Percentiles rank a stretch among this genome's conserved stretches.
These are phyloP conservation scores for Blastobotrys attinorum DNA, from an alignment of 805 yeast species.

Conservation along the genomic window DNA sequence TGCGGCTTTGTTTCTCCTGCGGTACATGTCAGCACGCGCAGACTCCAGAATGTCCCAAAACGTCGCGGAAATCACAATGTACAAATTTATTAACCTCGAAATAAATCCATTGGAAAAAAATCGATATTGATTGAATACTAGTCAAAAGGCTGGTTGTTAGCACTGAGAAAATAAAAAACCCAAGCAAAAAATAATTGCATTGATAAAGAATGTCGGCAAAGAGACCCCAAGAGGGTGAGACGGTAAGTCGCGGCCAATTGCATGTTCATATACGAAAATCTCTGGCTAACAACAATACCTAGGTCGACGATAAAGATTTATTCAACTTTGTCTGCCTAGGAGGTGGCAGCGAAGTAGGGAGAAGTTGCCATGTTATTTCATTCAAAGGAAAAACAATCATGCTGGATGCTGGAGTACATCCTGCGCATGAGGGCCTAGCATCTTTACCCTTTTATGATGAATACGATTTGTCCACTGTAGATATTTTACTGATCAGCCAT, in stretches of 20 bases:
- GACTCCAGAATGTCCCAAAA: no score
- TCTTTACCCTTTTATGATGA: slow-evolving; percentile 95
- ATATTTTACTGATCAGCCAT: slow-evolving; percentile 80
- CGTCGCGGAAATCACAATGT: no score
- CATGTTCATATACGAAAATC: not conserved
- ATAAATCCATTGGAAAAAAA: no score
- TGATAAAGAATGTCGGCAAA: slow-evolving; percentile 8
- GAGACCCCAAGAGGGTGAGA: slow-evolving; percentile 8
- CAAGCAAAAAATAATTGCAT: no score
- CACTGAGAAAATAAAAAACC: no score
- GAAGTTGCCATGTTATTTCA: slow-evolving; percentile 88
- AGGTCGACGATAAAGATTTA: slow-evolving; percentile 27
- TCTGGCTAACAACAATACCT: not conserved
- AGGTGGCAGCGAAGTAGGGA: slow-evolving; percentile 97
- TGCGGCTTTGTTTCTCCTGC: no score
- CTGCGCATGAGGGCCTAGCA: slow-evolving; percentile 83
- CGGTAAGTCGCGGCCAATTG: slow-evolving; percentile 2
- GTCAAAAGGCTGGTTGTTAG: no score
- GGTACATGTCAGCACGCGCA: no score
- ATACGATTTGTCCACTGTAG: slow-evolving; percentile 81
- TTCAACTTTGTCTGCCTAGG: slow-evolving; percentile 83
- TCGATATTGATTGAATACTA: no score
- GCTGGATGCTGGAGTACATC: slow-evolving; percentile 98
- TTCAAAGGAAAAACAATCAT: slow-evolving; percentile 91
- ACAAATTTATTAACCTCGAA: no score